Evolutionary conservation across 495 filamentous ascomycete genomes (phyloP), one percentile per base, ranked within the genome.

Genomic region (Podospora pseudopauciseta): DNA sequence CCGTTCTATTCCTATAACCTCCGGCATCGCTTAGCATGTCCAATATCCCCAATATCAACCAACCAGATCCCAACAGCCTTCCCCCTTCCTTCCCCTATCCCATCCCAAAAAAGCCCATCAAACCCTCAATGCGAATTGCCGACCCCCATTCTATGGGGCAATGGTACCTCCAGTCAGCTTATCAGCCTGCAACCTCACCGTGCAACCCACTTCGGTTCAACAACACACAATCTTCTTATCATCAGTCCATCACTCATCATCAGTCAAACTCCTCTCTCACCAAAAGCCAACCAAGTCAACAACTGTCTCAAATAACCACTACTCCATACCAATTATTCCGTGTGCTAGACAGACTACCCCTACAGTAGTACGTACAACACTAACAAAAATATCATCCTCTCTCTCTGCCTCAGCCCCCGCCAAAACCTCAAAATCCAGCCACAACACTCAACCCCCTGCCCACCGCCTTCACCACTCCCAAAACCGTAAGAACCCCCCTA

Each of bases 401-500:
- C 20, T 23, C 20, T 23, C 20, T 23, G 1, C 20, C 20, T 23
- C 20, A 23, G 30, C 30, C 1, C 5, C 30, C 7, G 30, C 30
- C 0, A 7, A 5, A 32, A 65, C 30, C 7, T 67, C 66, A 70
- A 49, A 76, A 26, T 61, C 74, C 73, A 27, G 68, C 65, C 60
- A 77, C 49, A 13, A 67, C 39, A 30, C 53, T 2, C 34, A 75
- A 44, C 60, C 66, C 72, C 57, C 34, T 44, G 18, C 61, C 68
- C 32, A 73, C 60, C 49, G 20, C 56, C 16, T 63, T 64, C 11
- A 67, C 26, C 56, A 70, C 18, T 20, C 60, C 30, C 20, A 67
- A 60, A 23, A 68, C 15, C 44, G 67, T 67, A 65, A 73, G 34
- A 26, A 70, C n/a, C 2, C 66, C 66, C 70, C 70, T 67, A 58